Conservation (phyloP, 108 stramenopile species). For the Skeletonema costatum region DNA sequence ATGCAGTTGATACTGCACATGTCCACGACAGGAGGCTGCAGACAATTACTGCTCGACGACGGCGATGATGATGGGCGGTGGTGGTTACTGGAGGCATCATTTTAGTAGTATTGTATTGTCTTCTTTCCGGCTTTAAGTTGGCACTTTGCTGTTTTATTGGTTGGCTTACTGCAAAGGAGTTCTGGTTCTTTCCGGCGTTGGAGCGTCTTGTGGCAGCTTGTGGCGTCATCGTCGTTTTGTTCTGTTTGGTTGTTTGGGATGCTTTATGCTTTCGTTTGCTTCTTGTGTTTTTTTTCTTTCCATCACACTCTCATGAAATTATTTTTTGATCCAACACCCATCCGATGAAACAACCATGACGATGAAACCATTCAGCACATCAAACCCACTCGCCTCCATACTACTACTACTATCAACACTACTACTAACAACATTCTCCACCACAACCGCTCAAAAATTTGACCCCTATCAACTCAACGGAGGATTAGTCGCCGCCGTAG, state of each 20-base stretch:
- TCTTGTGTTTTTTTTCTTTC: neutral
- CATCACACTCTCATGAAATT: neutral
- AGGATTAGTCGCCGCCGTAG: slow-evolving; percentile 79
- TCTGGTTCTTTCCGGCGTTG: neutral
- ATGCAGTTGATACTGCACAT: neutral
- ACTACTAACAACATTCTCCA: neutral
- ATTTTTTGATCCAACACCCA: neutral
- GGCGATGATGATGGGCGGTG: neutral
- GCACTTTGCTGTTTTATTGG: no score
- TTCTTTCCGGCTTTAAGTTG: no score
- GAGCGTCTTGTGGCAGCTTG: no score
- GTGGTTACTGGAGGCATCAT: neutral
- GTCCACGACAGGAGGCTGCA: neutral
- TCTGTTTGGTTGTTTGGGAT: no score
- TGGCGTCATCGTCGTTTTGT: neutral
- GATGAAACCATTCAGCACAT: neutral
- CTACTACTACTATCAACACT: neutral
- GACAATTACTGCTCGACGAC: neutral
- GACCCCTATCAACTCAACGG: slow-evolving; percentile 86
- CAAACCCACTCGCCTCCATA: neutral
- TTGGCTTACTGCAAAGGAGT: neutral
- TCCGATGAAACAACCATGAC: neutral
- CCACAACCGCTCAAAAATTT: slow-evolving; percentile 42
- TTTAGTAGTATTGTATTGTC: neutral
- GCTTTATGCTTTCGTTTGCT: no score